Evolutionary conservation across 1,139 yeast species (phyloP).

Genomic region (Debaryomycetaceae sp.): DNA sequence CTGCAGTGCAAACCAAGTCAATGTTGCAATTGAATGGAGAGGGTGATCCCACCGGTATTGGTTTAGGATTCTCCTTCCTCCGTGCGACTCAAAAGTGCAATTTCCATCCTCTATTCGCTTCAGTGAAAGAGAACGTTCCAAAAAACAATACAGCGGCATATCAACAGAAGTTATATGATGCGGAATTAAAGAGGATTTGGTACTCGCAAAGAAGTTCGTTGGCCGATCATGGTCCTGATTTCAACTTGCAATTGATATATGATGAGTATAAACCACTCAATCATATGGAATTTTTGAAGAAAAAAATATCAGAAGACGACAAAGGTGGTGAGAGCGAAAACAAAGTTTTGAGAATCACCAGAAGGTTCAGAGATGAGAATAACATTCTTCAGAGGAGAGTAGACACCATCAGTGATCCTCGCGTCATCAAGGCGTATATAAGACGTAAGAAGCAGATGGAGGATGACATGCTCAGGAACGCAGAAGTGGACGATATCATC

Average conservation of each 20-base stretch:
- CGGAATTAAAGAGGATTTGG: slow-evolving; percentile 89
- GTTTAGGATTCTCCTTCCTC: slow-evolving; percentile 85
- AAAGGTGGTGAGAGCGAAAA: slow-evolving; percentile 28
- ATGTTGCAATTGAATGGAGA: slow-evolving; percentile 96
- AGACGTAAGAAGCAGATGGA: slow-evolving; percentile 75
- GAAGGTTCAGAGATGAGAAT: slow-evolving; percentile 79
- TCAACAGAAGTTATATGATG: slow-evolving; percentile 90
- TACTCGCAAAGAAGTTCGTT: slow-evolving; percentile 73
- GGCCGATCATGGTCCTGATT: slow-evolving; percentile 35
- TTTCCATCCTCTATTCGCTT: slow-evolving; percentile 62
- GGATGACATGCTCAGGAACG: slow-evolving; percentile 54
- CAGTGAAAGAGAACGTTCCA: slow-evolving; percentile 42
- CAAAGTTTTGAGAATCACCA: slow-evolving; percentile 64
- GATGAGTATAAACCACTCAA: slow-evolving; percentile 38
- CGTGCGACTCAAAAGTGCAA: slow-evolving; percentile 96
- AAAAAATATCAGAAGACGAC: slow-evolving; percentile 28
- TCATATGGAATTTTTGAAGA: slow-evolving; percentile 30
- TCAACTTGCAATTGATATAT: slow-evolving; percentile 29
- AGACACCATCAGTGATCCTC: slow-evolving; percentile 77
- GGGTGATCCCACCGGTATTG: slow-evolving; percentile 93
- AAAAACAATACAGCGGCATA: slow-evolving; percentile 57
- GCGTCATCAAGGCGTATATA: slow-evolving; percentile 83
- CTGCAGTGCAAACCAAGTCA: slow-evolving; percentile 94
- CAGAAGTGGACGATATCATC: slow-evolving; percentile 64
- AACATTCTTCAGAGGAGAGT: slow-evolving; percentile 83